phyloP scores from a whole-genome alignment of 148 eudicot genomes.

The Vaccinium myrtillus region DNA sequence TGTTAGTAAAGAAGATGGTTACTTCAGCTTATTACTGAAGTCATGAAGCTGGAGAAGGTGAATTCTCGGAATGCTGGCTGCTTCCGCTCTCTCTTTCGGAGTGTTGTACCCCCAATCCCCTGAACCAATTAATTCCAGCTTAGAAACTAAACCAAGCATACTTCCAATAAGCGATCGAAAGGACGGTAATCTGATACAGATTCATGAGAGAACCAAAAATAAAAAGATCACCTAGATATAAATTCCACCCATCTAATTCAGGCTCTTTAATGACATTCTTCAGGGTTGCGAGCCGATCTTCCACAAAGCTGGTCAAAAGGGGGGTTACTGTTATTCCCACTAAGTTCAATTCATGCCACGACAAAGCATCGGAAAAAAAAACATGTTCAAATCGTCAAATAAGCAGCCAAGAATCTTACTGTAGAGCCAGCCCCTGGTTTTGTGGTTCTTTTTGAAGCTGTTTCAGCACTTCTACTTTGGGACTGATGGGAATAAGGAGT shows the following conservation, averaged over 20 bases:
- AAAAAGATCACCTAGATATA: constrained; percentile 68
- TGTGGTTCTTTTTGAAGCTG: constrained; percentile 86
- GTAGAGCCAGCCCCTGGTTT: constrained; percentile 77
- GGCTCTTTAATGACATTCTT: constrained; percentile 94
- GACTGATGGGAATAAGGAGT: constrained; percentile 43
- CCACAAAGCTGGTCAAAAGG: constrained; percentile 74
- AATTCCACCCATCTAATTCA: constrained; percentile 79
- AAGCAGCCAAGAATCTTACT: constrained; percentile 51
- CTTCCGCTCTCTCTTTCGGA: constrained; percentile 76
- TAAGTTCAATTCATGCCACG: not conserved
- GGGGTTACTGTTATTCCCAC: not conserved
- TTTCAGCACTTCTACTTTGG: constrained; percentile 93
- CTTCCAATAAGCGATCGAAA: not conserved
- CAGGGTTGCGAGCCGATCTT: constrained; percentile 88
- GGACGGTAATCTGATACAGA: not conserved
- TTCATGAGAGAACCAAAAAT: not conserved
- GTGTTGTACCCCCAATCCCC: constrained; percentile 99
- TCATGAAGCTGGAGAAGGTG: constrained; percentile 70
- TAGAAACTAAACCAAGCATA: constrained; percentile 3
- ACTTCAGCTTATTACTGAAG: constrained; percentile 86
- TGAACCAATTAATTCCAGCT: constrained; percentile 33
- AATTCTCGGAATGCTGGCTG: constrained; percentile 71
- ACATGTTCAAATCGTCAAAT: not conserved
- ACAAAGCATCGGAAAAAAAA: not conserved
- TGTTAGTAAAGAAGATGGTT: constrained; percentile 17